Evolutionary conservation across 2,329 filamentous ascomycete genomes (phyloP).

Genomic region (Fusarium phyllophilum): DNA sequence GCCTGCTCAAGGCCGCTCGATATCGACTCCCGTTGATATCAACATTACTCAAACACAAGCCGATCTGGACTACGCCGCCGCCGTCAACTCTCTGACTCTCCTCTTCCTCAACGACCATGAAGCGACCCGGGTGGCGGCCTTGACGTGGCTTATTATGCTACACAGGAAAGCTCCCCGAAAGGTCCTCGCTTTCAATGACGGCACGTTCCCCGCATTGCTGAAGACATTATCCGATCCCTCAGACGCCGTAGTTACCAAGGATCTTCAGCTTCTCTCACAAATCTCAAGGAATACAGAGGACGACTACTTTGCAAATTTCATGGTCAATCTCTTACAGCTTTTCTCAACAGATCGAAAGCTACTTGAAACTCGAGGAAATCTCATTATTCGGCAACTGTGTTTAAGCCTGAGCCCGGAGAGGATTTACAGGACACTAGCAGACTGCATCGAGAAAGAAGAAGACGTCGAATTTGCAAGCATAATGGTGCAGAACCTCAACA

Average conservation of each 20-base stretch:
- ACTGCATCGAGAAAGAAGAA: conserved; percentile 97
- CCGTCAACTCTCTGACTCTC: conserved; percentile 90
- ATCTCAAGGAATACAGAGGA: conserved; percentile 97
- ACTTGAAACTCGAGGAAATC: conserved; percentile 90
- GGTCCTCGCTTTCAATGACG: conserved; percentile 94
- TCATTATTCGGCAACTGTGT: conserved; percentile 96
- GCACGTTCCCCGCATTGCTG: conserved; percentile 92
- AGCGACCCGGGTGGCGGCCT: conserved; percentile 89
- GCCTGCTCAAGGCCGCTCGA: conserved; percentile 59
- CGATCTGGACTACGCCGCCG: conserved; percentile 94
- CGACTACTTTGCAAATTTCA: conserved; percentile 97
- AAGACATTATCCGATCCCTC: conserved; percentile 97
- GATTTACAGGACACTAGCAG: conserved; percentile 94
- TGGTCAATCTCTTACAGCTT: conserved; percentile 94
- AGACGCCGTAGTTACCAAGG: conserved; percentile 94
- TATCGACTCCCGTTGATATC: conserved; percentile 58
- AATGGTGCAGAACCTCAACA: conserved; percentile 99
- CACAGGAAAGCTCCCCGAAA: conserved; percentile 94
- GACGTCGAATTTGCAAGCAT: conserved; percentile 99
- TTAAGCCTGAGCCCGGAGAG: conserved; percentile 91
- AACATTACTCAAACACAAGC: conserved; percentile 60
- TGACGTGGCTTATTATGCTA: conserved; percentile 98
- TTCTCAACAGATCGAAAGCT: conserved; percentile 94
- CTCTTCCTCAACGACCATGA: conserved; percentile 98
- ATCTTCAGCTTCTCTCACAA: conserved; percentile 91